Percentiles rank a stretch among this genome's conserved stretches.
These are phyloP conservation scores for Keqinozyma sinolaborantium DNA, from an alignment of 1,139 yeast species.

Conservation along the genomic window DNA sequence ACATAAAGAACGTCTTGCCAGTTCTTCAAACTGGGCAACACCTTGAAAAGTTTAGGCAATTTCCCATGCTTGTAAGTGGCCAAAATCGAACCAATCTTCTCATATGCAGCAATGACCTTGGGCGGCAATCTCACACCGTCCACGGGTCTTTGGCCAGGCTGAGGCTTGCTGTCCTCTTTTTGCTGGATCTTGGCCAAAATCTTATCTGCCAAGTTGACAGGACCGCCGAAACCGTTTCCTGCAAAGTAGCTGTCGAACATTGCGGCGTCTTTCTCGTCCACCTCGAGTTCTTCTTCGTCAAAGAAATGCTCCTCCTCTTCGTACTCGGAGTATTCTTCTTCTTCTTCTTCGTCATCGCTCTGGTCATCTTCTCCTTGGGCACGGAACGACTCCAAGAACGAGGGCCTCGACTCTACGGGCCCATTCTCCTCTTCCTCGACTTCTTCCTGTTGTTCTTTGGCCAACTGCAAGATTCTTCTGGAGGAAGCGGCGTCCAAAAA, in stretches of 20 bases:
- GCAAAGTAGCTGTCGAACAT: conserved; percentile 62
- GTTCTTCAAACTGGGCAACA: conserved; percentile 84
- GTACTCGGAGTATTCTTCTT: conserved; percentile 48
- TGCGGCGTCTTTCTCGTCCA: conserved; percentile 69
- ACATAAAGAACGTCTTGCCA: conserved; percentile 96
- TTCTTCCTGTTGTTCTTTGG: conserved; percentile 91
- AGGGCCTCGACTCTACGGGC: conserved; percentile 9
- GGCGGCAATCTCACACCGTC: conserved; percentile 83
- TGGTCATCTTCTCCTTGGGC: conserved; percentile 33
- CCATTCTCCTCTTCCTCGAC: conserved; percentile 58
- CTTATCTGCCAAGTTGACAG: conserved; percentile 81
- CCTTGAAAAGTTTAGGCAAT: conserved; percentile 91
- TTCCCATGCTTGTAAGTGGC: conserved; percentile 95
- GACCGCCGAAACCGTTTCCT: conserved; percentile 30
- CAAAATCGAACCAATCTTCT: conserved; percentile 83
- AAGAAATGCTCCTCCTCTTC: conserved; percentile 37
- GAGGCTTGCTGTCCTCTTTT: conserved; percentile 45
- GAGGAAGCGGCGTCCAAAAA: conserved; percentile 80
- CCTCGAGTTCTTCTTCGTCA: conserved; percentile 56
- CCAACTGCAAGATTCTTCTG: conserved; percentile 81
- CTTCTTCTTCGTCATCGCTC: conserved; percentile 16
- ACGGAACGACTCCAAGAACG: conserved; percentile 23
- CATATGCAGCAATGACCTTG: conserved; percentile 91
- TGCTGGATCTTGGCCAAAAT: conserved; percentile 86
- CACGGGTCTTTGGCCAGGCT: conserved; percentile 21